Base-by-base conservation (phyloP, 2,329 filamentous ascomycete species). In the Pseudogymnoascus sp. region DNA sequence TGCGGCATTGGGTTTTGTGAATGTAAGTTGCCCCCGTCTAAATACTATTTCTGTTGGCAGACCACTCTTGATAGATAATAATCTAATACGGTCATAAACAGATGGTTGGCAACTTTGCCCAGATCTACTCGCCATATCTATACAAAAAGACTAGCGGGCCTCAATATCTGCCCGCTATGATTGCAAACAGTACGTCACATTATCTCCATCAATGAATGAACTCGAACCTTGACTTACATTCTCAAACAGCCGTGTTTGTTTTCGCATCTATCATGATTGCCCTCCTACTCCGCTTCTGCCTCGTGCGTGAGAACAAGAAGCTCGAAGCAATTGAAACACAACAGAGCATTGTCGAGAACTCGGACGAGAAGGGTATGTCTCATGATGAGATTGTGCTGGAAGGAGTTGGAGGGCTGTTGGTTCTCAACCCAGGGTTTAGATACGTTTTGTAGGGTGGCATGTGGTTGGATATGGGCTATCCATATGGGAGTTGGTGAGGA, bases 1-100 rank as follows among this genome's bases (percentile, higher is more conserved):
- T 8, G 66, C 65, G 5, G 64, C 68, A 6, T 65, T 68, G n/a
- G 69, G 66, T 16, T 39, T 70, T n/a, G 65, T 67, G 5, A 70
- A 70, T 54, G 63, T 47, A 47, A 26, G 42, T 26, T 47, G 2
- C 21, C 12, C 11, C 0, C 14, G 6, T n/a, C 21, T 2, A 26
- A n/a, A n/a, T 26, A 47, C 12, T 23, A 21, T 21, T 14, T 14
- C 18, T 7, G 11, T 23, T 47, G 42, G 5, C 21, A 23, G 26
- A 7, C 18, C 12, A 12, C 5, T 26, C 4, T 47, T 8, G 5
- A 26, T 26, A 2, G 5, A 26, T 26, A 45, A 23, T 47, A n/a
- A 10, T 26, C 42, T 47, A 47, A 47, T 26, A 12, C 6, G 42
- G 5, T 7, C 0, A n/a, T 26, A 47, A 47, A 47, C 42, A 47